These are phyloP conservation scores for Prunus davidiana DNA, from an alignment of 306 rosid species.

Conservation along the genomic window DNA sequence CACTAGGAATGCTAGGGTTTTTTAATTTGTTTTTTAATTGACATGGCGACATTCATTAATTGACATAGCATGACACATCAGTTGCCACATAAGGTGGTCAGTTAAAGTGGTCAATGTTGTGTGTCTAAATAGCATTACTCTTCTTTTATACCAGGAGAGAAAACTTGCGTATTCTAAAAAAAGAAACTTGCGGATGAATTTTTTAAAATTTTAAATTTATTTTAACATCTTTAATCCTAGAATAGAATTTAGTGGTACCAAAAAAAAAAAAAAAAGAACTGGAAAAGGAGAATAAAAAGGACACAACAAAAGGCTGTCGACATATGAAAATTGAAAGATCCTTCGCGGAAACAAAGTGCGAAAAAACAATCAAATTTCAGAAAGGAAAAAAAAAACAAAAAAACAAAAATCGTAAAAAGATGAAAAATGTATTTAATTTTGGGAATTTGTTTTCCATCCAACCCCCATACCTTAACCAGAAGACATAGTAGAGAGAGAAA, in stretches of 20 bases:
- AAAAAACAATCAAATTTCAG: neutral
- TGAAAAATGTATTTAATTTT: neutral
- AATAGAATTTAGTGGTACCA: neutral
- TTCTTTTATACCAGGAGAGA: too few relatives aligned
- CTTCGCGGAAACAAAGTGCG: neutral
- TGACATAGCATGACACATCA: too few relatives aligned
- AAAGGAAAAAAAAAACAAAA: neutral
- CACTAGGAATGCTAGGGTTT: too few relatives aligned
- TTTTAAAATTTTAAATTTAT: neutral
- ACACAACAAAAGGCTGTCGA: neutral
- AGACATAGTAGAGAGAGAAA: conserved; percentile 30
- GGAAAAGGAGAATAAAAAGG: conserved; percentile 8
- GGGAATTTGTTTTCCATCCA: conserved; percentile 18
- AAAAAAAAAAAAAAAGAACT: neutral
- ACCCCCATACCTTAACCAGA: conserved; percentile 44
- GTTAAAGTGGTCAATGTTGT: too few relatives aligned
- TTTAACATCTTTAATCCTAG: neutral
- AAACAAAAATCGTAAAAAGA: neutral
- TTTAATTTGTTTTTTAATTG: too few relatives aligned
- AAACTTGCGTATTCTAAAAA: neutral
- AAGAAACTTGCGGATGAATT: neutral
- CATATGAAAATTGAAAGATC: neutral
- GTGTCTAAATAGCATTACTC: too few relatives aligned
- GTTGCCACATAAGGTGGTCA: too few relatives aligned
- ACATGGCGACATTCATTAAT: too few relatives aligned